A percentile compares a stretch with the other conserved stretches of the same genome.
These are phyloP conservation scores for Chenopodium quinoa DNA, from an alignment of 148 eudicot species.

Conservation along the genomic window DNA sequence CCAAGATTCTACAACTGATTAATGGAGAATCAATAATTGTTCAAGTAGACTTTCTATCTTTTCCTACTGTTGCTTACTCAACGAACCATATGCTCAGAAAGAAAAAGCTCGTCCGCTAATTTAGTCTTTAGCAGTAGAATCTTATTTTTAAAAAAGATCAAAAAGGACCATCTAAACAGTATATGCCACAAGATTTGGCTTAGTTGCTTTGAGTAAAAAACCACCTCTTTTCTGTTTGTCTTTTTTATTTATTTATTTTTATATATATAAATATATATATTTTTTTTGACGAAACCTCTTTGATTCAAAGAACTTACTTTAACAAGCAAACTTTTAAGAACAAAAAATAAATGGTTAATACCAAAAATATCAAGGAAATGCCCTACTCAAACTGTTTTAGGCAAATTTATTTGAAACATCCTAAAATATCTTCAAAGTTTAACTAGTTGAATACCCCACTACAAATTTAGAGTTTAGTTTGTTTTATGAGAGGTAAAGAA, in stretches of 20 bases:
- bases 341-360: too few relatives aligned
- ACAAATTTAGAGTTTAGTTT: not conserved
- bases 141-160: constrained; percentile 14
- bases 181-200: not conserved
- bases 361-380: not conserved
- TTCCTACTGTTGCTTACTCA: constrained; percentile 7
- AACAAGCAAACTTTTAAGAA: too few relatives aligned
- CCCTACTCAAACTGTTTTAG: not conserved
- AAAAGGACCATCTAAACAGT: constrained; percentile 11
- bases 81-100: constrained; percentile 22
- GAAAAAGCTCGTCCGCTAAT: constrained; percentile 7
- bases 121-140: constrained; percentile 22
- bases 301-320: not conserved
- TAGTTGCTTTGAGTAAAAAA: not conserved
- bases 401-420: not conserved
- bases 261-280: too few relatives aligned
- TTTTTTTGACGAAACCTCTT: not conserved
- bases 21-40: constrained; percentile 12
- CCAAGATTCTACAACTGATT: constrained; percentile 13
- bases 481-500: not conserved
- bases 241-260: too few relatives aligned
- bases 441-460: not conserved
- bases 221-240: not conserved
- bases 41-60: not conserved
- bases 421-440: not conserved